phyloP scores from a whole-genome alignment of 1,139 yeast species.

The Candida buenavistaensis region DNA sequence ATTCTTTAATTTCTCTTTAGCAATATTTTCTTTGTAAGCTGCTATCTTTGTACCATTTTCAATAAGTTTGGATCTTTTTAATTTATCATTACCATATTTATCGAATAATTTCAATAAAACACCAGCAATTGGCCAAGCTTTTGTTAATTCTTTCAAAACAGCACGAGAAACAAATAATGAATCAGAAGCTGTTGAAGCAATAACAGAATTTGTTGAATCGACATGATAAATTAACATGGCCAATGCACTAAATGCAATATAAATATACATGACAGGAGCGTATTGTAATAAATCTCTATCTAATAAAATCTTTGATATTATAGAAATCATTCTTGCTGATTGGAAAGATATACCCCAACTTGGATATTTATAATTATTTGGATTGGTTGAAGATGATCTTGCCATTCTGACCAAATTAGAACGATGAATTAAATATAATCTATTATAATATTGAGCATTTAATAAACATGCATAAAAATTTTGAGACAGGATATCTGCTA shows the following conservation, averaged over 20 bases:
- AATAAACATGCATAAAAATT: conserved; percentile 60
- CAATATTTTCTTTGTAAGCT: conserved; percentile 34
- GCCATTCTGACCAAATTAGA: conserved; percentile 63
- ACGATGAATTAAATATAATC: conserved; percentile 70
- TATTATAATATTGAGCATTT: conserved; percentile 72
- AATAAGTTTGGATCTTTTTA: conserved; percentile 45
- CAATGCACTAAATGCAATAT: conserved; percentile 66
- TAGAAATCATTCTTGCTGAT: conserved; percentile 78
- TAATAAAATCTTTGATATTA: conserved; percentile 59
- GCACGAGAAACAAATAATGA: conserved; percentile 54
- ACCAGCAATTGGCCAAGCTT: conserved; percentile 46
- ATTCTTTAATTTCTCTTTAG: conserved; percentile 6
- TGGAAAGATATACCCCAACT: conserved; percentile 86
- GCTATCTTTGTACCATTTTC: conserved; percentile 41
- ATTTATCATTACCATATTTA: conserved; percentile 47
- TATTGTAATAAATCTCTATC: conserved; percentile 52
- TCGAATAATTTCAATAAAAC: conserved; percentile 43
- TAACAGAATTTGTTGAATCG: conserved; percentile 56
- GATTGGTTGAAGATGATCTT: conserved; percentile 39
- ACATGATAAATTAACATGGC: conserved; percentile 75
- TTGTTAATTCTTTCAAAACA: conserved; percentile 54
- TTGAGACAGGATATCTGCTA: conserved; percentile 54
- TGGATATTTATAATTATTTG: conserved; percentile 61
- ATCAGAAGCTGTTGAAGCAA: conserved; percentile 60
- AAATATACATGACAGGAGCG: conserved; percentile 57